Evolutionary conservation across 306 rosid species (phyloP).

Genomic region (Geum urbanum): DNA sequence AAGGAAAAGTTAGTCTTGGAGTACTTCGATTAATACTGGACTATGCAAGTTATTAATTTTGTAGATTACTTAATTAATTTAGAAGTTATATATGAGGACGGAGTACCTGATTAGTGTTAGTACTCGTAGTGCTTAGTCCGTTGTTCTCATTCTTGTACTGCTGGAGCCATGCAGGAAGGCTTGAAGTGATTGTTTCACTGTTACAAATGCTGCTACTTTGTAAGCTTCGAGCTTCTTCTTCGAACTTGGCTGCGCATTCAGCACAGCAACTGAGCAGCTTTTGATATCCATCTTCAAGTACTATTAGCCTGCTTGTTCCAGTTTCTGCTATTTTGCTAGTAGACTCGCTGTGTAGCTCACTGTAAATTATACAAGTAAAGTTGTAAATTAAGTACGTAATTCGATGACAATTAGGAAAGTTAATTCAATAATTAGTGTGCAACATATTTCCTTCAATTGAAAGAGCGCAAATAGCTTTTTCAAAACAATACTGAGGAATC

Average conservation of each 20-base stretch:
- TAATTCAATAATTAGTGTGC: neutral
- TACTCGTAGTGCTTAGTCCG: slow-evolving; percentile 22
- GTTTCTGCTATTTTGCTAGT: slow-evolving; percentile 41
- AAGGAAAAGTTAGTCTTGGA: slow-evolving; percentile 38
- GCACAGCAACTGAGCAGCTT: slow-evolving; percentile 40
- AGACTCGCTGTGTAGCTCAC: slow-evolving; percentile 56
- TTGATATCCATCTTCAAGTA: slow-evolving; percentile 29
- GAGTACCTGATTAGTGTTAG: slow-evolving; percentile 56
- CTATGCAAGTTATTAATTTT: slow-evolving; percentile 3
- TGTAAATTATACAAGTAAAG: slow-evolving; percentile 26
- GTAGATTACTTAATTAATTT: no score
- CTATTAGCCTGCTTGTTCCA: slow-evolving; percentile 40
- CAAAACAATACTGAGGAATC: neutral
- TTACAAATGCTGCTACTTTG: slow-evolving; percentile 44
- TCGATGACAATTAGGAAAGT: neutral
- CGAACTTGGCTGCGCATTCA: slow-evolving; percentile 54
- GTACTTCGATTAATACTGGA: slow-evolving; percentile 11
- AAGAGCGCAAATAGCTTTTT: neutral
- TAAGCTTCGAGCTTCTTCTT: slow-evolving; percentile 55
- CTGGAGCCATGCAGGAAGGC: slow-evolving; percentile 99
- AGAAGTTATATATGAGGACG: slow-evolving; percentile 8
- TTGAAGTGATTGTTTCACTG: slow-evolving; percentile 56
- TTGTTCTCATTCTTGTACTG: slow-evolving; percentile 69
- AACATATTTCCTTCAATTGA: neutral
- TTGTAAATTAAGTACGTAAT: neutral